Base-by-base conservation (phyloP, 257 asterid genomes). In the Primulina huaijiensis region DNA sequence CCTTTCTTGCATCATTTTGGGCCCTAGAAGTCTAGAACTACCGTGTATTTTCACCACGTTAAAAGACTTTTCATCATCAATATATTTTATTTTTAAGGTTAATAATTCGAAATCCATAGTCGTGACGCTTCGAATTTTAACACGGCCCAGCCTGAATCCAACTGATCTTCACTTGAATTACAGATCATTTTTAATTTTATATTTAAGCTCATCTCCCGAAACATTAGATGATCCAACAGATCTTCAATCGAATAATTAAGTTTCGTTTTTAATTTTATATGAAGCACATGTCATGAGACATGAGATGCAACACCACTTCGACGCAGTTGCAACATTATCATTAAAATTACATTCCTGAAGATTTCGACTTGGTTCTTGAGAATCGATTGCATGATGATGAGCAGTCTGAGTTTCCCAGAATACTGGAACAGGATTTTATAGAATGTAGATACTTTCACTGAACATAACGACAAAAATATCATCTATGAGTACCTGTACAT, bases 401-500 rank as follows among this genome's bases (percentile, higher is more conserved):
- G 20, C 3, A 50, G 21, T 0, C 19, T 43, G 57, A 4, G 21
- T 50, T 50, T 16, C 21, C 5, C 20, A 17, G 57, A 50, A 50
- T 5, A 50, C 7, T 17, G 20, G 57, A 50, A 50, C 8, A 17
- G 20, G 57, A 50, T 50, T 50, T 50, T 50, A 50, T 50, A 50
- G 57, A 43, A 43, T 16, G 57, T 50, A 16, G 57, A 50, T 50
- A 16, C 53, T 74, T 76, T 69, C 73, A 80, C 64, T 72, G 75
- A 77, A 61, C 70, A 64, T 53, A 78, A 76, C 76, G 78, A 75
- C 62, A 68, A 57, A 77, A 75, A 69, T 33, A 65, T 70, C 30
- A 69, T 75, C 74, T 76, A 53, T 77, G 74, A 69, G 75, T 78
- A 75, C 76, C 95, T 90, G 84, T 90, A 90, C 97, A 90, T 71